These are phyloP conservation scores for Leptosphaerulina australis DNA, from an alignment of 2,329 filamentous ascomycete species.

Conservation along the genomic window DNA sequence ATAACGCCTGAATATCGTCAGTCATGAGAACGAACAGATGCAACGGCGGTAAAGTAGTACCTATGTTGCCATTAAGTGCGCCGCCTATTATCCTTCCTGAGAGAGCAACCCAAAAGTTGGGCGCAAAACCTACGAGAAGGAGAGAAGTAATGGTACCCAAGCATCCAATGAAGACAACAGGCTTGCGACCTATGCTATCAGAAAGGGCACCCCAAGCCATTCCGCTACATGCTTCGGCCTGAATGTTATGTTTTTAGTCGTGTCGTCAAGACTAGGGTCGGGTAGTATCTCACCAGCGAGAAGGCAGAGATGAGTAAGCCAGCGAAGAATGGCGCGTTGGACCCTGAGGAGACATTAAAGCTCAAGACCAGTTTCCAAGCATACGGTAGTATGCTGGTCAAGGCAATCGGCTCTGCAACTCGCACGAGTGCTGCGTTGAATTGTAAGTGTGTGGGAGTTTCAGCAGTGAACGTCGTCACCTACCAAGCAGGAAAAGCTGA, in stretches of 20 bases:
- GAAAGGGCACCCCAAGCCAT: slow-evolving; percentile 61
- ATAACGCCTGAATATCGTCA: slow-evolving; percentile 60
- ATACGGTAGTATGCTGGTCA: slow-evolving; percentile 94
- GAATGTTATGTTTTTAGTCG: background rate
- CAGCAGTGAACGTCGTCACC: slow-evolving; percentile 38
- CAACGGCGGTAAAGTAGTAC: slow-evolving; percentile 43
- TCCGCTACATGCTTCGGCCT: slow-evolving; percentile 80
- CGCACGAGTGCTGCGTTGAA: slow-evolving; percentile 76
- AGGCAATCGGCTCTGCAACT: slow-evolving; percentile 87
- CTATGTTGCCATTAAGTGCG: slow-evolving; percentile 85
- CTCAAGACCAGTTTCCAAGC: slow-evolving; percentile 50
- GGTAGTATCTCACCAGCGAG: slow-evolving; percentile 59
- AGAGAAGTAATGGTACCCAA: slow-evolving; percentile 82
- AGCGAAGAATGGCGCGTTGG: slow-evolving; percentile 78
- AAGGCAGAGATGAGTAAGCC: slow-evolving; percentile 90
- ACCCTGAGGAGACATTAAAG: slow-evolving; percentile 44
- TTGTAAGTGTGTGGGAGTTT: slow-evolving; percentile 9
- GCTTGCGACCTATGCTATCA: slow-evolving; percentile 50
- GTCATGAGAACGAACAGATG: slow-evolving; percentile 40
- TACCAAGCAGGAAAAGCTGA: slow-evolving; percentile 86
- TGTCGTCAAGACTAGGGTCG: background rate
- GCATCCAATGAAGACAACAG: slow-evolving; percentile 58
- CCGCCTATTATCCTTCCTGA: slow-evolving; percentile 77
- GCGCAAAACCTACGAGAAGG: slow-evolving; percentile 79
- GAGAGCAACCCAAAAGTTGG: slow-evolving; percentile 84